Percentiles rank a stretch among this genome's conserved stretches.
Evolutionary conservation across 768 basidiomycete species (phyloP).

Genomic region (Lactifluus volemus): DNA sequence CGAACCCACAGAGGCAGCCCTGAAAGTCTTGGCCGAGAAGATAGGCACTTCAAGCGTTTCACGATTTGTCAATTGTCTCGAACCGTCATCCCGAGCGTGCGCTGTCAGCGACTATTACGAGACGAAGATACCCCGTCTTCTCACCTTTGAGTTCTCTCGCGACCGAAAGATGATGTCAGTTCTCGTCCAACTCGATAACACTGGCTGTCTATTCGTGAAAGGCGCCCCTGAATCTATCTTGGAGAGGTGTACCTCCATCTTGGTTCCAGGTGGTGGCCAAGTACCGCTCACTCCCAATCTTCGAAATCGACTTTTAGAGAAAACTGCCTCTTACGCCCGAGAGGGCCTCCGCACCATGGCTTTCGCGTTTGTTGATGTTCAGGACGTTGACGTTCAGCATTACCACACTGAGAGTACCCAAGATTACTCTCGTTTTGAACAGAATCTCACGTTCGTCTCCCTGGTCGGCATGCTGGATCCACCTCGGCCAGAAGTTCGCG

Average conservation of each 20-base stretch:
- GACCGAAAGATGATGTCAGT: slow-evolving; percentile 99
- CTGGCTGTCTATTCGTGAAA: slow-evolving; percentile 84
- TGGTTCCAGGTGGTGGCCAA: slow-evolving; percentile 47
- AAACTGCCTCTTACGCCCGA: slow-evolving; percentile 64
- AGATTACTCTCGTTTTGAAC: slow-evolving; percentile 88
- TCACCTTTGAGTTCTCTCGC: slow-evolving; percentile 96
- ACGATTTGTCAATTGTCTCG: slow-evolving; percentile 48
- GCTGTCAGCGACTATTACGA: slow-evolving; percentile 84
- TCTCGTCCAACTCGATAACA: slow-evolving; percentile 59
- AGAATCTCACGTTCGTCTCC: slow-evolving; percentile 87
- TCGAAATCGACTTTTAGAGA: slow-evolving; percentile 50
- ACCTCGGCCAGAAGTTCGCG: slow-evolving; percentile 86
- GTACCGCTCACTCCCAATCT: slow-evolving; percentile 59
- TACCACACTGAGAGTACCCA: slow-evolving; percentile 71
- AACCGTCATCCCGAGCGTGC: slow-evolving; percentile 57
- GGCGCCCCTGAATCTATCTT: slow-evolving; percentile 95
- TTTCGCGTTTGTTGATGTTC: slow-evolving; percentile 74
- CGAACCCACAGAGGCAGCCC: slow-evolving; percentile 95
- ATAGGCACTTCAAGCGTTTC: slow-evolving; percentile 65
- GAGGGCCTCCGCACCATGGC: slow-evolving; percentile 87
- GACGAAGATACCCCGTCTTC: slow-evolving; percentile 59
- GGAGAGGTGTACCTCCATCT: slow-evolving; percentile 73
- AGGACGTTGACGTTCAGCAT: slow-evolving; percentile 68
- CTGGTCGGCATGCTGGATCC: slow-evolving; percentile 98
- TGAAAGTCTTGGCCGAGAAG: slow-evolving; percentile 94